phyloP scores from a whole-genome alignment of 1,284 basidiomycete species.

The Sporisorium reilianum region DNA sequence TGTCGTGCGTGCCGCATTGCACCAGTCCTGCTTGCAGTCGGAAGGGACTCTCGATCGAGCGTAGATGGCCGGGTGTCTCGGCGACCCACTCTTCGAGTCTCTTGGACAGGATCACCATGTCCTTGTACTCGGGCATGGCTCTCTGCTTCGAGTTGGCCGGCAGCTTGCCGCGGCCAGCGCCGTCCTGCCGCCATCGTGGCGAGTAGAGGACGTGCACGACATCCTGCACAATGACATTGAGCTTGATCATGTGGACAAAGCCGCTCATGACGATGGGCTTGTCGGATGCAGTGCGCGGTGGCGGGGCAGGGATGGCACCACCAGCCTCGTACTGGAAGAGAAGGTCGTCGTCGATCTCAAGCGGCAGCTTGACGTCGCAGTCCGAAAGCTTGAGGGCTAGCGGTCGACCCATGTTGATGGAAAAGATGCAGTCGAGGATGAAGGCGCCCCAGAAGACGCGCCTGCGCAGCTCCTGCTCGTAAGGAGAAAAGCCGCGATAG shows the following conservation, averaged over 20 bases:
- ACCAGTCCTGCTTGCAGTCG: conserved; percentile 53
- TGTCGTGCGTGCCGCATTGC: conserved; percentile 55
- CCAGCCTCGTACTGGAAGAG: conserved; percentile 43
- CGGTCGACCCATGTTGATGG: conserved; percentile 64
- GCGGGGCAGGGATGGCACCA: conserved; percentile 23
- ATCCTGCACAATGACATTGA: conserved; percentile 58
- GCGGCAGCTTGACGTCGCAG: conserved; percentile 55
- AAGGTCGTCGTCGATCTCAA: conserved; percentile 47
- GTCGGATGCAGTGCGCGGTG: conserved; percentile 16
- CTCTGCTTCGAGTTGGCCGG: conserved; percentile 18
- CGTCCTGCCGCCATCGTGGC: conserved; percentile 41
- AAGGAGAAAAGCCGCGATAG: conserved; percentile 52
- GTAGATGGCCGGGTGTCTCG: conserved; percentile 49
- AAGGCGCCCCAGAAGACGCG: conserved; percentile 61
- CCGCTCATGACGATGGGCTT: conserved; percentile 53
- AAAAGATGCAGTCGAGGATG: conserved; percentile 61
- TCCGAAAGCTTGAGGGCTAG: conserved; percentile 53
- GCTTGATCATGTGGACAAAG: conserved; percentile 59
- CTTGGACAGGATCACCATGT: conserved; percentile 56
- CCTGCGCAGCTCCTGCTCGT: conserved; percentile 58
- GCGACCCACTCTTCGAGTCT: conserved; percentile 59
- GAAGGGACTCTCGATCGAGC: conserved; percentile 47
- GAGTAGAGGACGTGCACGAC: conserved; percentile 55
- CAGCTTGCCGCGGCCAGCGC: conserved; percentile 21
- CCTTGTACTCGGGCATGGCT: conserved; percentile 53